phyloP scores from a whole-genome alignment of 1,139 yeast species.

The Sporopachydermia cereana region DNA sequence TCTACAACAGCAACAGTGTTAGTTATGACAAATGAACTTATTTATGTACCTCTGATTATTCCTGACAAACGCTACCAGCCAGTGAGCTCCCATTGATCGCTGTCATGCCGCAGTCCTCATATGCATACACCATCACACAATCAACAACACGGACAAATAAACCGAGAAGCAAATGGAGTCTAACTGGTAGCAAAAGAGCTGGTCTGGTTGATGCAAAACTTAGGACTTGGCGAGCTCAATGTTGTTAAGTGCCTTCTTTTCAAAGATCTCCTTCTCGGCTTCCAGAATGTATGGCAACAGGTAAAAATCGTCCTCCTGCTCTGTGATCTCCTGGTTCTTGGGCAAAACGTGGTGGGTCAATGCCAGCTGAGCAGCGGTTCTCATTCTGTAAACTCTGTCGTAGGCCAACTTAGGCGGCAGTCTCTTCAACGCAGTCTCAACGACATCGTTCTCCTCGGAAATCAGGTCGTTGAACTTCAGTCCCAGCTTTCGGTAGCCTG shows the following conservation, averaged over 20 bases:
- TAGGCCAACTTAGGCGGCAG: constrained; percentile 74
- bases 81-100: too few relatives aligned
- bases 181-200: too few relatives aligned
- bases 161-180: too few relatives aligned
- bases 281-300: constrained; percentile 83
- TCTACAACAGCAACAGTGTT: too few relatives aligned
- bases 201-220: not conserved
- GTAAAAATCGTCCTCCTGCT: constrained; percentile 78
- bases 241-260: constrained; percentile 82
- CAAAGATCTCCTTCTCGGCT: constrained; percentile 87
- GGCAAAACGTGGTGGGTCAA: constrained; percentile 82
- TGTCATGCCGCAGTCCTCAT: not conserved
- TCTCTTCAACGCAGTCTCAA: constrained; percentile 83
- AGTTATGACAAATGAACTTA: too few relatives aligned
- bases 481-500: constrained; percentile 93
- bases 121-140: not conserved
- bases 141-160: too few relatives aligned
- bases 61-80: too few relatives aligned
- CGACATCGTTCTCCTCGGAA: constrained; percentile 74
- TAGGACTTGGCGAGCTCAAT: constrained; percentile 31
- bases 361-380: constrained; percentile 84
- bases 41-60: too few relatives aligned
- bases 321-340: constrained; percentile 60
- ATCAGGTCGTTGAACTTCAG: constrained; percentile 80
- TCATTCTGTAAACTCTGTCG: constrained; percentile 84